Base-by-base conservation (phyloP, 2,329 filamentous ascomycete species). In the Lomentospora prolificans region DNA sequence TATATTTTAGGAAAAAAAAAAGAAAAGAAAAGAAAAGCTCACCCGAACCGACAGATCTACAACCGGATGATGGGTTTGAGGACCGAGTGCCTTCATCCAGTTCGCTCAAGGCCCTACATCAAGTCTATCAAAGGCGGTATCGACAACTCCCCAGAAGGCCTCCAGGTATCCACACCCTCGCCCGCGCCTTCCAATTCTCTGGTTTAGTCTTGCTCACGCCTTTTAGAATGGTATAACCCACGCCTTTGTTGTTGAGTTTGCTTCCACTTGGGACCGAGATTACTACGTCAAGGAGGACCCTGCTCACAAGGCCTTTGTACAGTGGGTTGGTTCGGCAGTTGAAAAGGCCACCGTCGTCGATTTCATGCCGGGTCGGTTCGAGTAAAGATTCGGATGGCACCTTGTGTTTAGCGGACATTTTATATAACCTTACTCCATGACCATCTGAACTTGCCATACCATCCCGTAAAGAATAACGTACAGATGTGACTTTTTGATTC, bases 241-340 rank as follows among this genome's bases (percentile, higher is more conserved):
- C 64, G 83, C 75, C 0, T 90, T 90, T 59, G 77, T 90, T 2
- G 75, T 78, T 22, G 80, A 87, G 61, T 90, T 90, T 57, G 75
- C 77, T 8, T 84, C 67, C 22, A 72, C 72, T 17, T 77, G 80
- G 59, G 86, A 90, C 64, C 73, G 85, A 50, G 76, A 83, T 58
- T 89, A 88, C 62, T 90, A 90, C 64, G 68, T 86, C 5, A 67
- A 78, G 53, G 69, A 81, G 28, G 87, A 90, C 61, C 82, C 84
- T 1, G 77, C 69, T 7, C 86, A 90, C 64, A 68, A 74, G 33
- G 78, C 67, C 0, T 89, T 88, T 60, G 71, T 80, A n/a, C 70
- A 76, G 56, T 75, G 69, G 57, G 64, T 79, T 14, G 68, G 70
- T 1, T 69, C 65, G 1, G 61, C 81, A 1, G 61, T 84, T 12